Evolutionary conservation across 768 basidiomycete genomes (phyloP).

Genomic region (Mycena maculata): DNA sequence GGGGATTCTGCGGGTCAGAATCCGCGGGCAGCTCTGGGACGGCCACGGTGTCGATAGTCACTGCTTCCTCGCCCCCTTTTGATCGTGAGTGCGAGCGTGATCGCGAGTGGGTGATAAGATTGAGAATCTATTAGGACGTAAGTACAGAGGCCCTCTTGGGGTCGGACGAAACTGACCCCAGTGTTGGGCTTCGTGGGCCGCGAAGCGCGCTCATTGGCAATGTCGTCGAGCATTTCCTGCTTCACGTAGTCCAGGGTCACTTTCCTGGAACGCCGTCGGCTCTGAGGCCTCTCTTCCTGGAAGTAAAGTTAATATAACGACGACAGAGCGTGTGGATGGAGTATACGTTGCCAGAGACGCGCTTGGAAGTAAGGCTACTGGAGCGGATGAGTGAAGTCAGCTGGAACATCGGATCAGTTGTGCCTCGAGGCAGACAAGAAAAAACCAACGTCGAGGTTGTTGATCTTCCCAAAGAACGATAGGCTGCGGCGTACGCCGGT

Average conservation of each 20-base stretch:
- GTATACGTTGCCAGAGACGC: conserved; percentile 14
- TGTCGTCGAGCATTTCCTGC: conserved; percentile 29
- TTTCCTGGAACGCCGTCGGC: conserved; percentile 7
- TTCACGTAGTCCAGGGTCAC: conserved; percentile 22
- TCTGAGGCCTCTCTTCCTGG: conserved; percentile 17
- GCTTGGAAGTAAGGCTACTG: conserved; percentile 23
- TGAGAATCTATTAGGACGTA: conserved; percentile 25
- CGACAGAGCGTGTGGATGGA: not conserved
- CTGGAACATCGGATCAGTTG: conserved; percentile 29
- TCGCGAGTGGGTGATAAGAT: conserved; percentile 26
- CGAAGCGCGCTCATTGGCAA: conserved; percentile 15
- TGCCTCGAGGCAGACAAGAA: conserved; percentile 27
- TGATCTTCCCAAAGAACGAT: conserved; percentile 21
- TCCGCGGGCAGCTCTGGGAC: conserved; percentile 18
- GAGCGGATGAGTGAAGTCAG: conserved; percentile 31
- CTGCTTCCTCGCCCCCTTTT: conserved; percentile 24
- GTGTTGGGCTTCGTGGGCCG: conserved; percentile 17
- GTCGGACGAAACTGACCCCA: conserved; percentile 7
- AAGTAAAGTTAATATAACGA: not conserved
- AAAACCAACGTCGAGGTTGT: conserved; percentile 17
- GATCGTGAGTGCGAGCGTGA: conserved; percentile 28
- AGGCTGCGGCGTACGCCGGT: conserved; percentile 26
- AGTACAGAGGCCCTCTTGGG: not conserved
- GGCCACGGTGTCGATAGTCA: not conserved
- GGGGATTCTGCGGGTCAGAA: not conserved